Evolutionary conservation across 768 basidiomycete genomes (phyloP), one percentile per base, ranked within the genome.

Genomic region (Suillus hirtellus): DNA sequence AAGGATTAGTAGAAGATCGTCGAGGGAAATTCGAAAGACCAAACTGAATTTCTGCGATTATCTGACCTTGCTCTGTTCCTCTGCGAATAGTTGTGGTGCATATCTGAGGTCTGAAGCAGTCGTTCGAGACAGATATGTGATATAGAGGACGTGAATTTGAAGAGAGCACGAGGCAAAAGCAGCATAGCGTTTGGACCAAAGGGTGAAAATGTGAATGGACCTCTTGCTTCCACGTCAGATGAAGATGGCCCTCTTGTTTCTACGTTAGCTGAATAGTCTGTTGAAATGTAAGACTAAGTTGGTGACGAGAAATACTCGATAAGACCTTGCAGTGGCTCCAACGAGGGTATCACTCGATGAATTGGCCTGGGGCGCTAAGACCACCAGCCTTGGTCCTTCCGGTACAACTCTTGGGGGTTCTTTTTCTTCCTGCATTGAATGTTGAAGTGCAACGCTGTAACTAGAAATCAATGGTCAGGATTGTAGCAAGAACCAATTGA

Each of bases 171-270:
- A 2, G 65, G 65, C 10, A 66, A 17, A 21, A 66, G 60, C 7
- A 66, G n/a, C 65, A 66, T 66, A 4, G 65, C 61, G 19, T 66
- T 66, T 12, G 27, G 42, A 10, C 60, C 38, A 21, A 58, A 27
- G 8, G 60, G 65, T 35, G 65, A 54, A 60, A 66, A 66, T 31
- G 49, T 59, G 46, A 66, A 66, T 38, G 31, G 40, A n/a, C 49
- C 38, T 55, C 12, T 54, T 37, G 35, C 53, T 54, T 37, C 53
- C 5, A 21, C 9, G n/a, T 21, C 12, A n/a, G 19, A 11, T 21
- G 34, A 35, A 14, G n/a, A 66, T 38, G 31, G 40, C 15, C 49
- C 38, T 55, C 14, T 54, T 37, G 35, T 34, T 54, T 37, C 43
- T n/a, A 35, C 34, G n/a, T 35, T 6, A n/a, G 34, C 19, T 35